Percentiles rank a stretch among this genome's conserved stretches.
These are phyloP conservation scores for Berberis thunbergii DNA, from an alignment of 164 flowering plant species.

Conservation along the genomic window DNA sequence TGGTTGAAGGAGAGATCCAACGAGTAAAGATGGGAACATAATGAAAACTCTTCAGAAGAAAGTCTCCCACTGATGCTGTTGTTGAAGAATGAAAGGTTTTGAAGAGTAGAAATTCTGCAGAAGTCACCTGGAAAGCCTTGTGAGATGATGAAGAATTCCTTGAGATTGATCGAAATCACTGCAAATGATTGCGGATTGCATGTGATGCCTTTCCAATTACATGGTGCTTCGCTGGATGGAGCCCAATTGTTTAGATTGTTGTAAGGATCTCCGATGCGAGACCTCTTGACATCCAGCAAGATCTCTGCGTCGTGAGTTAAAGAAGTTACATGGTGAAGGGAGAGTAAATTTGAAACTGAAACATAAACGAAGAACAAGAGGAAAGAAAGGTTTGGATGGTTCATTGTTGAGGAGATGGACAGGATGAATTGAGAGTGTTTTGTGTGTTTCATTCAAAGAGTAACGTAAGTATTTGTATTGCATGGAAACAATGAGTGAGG, in stretches of 20 bases:
- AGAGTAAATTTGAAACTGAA: too few species aligned
- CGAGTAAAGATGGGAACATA: slow-evolving; percentile 36
- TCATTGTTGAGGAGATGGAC: too few species aligned
- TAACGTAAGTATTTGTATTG: too few species aligned
- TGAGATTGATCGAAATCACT: slow-evolving; percentile 30
- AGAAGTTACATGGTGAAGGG: too few species aligned
- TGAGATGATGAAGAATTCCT: slow-evolving; percentile 17
- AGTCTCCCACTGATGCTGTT: slow-evolving; percentile 33
- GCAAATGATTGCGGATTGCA: slow-evolving; percentile 23
- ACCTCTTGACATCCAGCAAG: slow-evolving; percentile 6
- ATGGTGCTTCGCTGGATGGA: slow-evolving; percentile 17
- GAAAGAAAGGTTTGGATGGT: too few species aligned
- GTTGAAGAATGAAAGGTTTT: slow-evolving; percentile 28
- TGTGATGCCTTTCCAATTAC: slow-evolving; percentile 64
- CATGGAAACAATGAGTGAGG: too few species aligned
- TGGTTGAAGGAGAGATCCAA: slow-evolving; percentile 37
- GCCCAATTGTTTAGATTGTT: slow-evolving; percentile 11
- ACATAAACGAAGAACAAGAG: too few species aligned
- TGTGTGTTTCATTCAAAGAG: too few species aligned
- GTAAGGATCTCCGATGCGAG: slow-evolving; percentile 2
- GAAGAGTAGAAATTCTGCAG: slow-evolving; percentile 50
- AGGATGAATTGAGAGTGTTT: too few species aligned
- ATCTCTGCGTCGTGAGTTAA: slow-evolving; percentile 5
- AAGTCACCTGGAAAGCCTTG: slow-evolving; percentile 50
- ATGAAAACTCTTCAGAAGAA: slow-evolving; percentile 21